Evolutionary conservation across 2,329 filamentous ascomycete species (phyloP).

Genomic region (Penicillium rolfsii): DNA sequence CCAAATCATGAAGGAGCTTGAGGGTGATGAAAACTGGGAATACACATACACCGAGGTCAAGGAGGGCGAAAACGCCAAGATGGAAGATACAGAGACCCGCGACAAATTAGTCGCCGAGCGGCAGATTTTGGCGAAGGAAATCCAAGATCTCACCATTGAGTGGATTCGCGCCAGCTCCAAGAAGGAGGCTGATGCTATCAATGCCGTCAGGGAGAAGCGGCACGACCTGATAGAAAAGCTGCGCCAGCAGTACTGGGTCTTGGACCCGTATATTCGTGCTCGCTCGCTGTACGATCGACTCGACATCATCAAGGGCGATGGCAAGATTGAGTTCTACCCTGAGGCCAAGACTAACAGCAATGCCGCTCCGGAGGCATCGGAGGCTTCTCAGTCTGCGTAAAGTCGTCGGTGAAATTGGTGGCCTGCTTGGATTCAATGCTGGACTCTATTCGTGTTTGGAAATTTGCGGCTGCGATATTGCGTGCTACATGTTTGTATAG

Average conservation of each 20-base stretch:
- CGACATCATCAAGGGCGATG: conserved; percentile 69
- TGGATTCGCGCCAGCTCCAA: conserved; percentile 68
- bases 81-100: conserved; percentile 68
- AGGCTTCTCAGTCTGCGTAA: conserved; percentile 13
- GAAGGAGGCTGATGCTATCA: conserved; percentile 50
- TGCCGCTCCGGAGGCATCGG: not conserved
- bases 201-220: conserved; percentile 60
- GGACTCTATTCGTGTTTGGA: not conserved
- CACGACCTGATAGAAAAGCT: conserved; percentile 65
- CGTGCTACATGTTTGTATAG: conserved; percentile 16
- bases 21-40: conserved; percentile 80
- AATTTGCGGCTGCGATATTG: not conserved
- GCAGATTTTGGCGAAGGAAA: conserved; percentile 68
- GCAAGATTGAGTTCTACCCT: conserved; percentile 73
- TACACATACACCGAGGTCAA: conserved; percentile 81
- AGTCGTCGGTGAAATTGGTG: not conserved
- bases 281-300: conserved; percentile 82
- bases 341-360: conserved; percentile 9
- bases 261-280: conserved; percentile 86
- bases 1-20: conserved; percentile 79
- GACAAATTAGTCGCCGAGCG: conserved; percentile 68
- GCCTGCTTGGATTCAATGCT: not conserved
- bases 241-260: conserved; percentile 77
- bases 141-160: conserved; percentile 71
- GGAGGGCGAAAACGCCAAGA: conserved; percentile 72